Evolutionary conservation across 2,329 filamentous ascomycete genomes (phyloP), one percentile per base, ranked within the genome.

Genomic region (Epichloe hybrida): DNA sequence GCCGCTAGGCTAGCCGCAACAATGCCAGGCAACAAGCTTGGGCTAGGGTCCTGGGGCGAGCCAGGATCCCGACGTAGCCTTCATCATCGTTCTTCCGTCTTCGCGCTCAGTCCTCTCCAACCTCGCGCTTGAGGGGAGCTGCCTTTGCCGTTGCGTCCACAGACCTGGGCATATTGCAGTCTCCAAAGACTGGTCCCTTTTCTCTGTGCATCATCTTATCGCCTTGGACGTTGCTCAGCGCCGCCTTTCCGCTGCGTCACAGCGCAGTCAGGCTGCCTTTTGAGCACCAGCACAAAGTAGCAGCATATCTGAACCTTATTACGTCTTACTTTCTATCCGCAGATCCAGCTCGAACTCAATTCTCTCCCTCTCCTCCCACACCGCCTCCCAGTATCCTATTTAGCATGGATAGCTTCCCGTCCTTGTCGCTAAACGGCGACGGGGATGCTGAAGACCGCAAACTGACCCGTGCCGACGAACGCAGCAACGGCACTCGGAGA

Each of bases 401-500:
- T 20, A 35, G 17, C n/a, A 53, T 53, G 52, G 50, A 49, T 12
- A 37, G 3, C 11, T 2, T 21, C 5, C 36, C 23, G 12, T 7
- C 41, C 5, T 17, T 35, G n/a, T 49, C 53, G 20, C 54, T 52
- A 1, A 23, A 17, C 44, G 20, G 23, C 40, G 49, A 44, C 46
- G 49, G 38, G 12, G 40, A 13, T 11, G 45, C 36, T 21, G 37
- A 42, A 13, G 48, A 15, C 3, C 35, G 55, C 34, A 42, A 49
- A 35, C 57, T 55, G 50, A 52, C 56, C 59, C 56, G 55, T 48
- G 54, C 55, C 51, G 58, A 55, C 49, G 66, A 69, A 49, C 66
- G 66, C 20, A 66, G 64, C 37, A 66, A 67, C 23, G 65, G 64
- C 40, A 51, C 65, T 31, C 66, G 64, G 48, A 67, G 66, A 50